Base-by-base conservation (phyloP, 768 basidiomycete species). In the Russula earlei region DNA sequence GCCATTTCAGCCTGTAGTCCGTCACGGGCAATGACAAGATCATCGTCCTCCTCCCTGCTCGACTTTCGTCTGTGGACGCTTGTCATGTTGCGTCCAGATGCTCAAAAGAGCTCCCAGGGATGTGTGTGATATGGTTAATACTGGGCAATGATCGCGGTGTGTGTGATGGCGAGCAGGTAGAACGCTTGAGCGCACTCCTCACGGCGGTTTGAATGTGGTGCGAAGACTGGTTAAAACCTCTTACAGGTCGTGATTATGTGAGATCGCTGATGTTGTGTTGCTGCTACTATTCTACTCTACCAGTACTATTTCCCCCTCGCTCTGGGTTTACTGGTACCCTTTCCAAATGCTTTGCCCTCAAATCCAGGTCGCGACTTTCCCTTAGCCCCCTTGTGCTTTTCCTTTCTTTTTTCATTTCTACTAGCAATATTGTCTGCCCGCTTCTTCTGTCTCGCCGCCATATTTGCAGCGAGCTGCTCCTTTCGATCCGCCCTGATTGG, bases 381-480 rank as follows among this genome's bases (percentile, higher is more conserved):
- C 62, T 75, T 76, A 59, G 72, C 72, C 62, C 81, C 72, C 76
- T 72, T 82, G 58, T 73, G 71, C 67, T 77, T 82, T 46, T 83
- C 82, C 61, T 76, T 79, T 67, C 78, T 77, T 33, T 85, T 76
- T 67, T 97, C 92, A 54, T 84, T 82, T 17, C 92, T 82, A 74
- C 78, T 82, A 0, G 91, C 87, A 63, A 97, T 87, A 65, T 98
- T 97, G 64, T 95, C 92, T 14, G 82, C 67, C 4, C 92, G 79
- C 70, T 98, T 98, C 74, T 94, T 91, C 70, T 91, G 86, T 67
- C 80, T 84, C 29, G 88, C 87, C 1, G 86, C 87, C 79, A 91
- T 87, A 2, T 84, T 77, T 11, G 82, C 76, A 3, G 77, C 63
- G 25, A 92, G 66, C 36, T 89, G 83, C 54, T 87, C 84, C 68